Evolutionary conservation across 192 early-diverging fungal genomes (phyloP).

Genomic region (Funneliformis geosporum): DNA sequence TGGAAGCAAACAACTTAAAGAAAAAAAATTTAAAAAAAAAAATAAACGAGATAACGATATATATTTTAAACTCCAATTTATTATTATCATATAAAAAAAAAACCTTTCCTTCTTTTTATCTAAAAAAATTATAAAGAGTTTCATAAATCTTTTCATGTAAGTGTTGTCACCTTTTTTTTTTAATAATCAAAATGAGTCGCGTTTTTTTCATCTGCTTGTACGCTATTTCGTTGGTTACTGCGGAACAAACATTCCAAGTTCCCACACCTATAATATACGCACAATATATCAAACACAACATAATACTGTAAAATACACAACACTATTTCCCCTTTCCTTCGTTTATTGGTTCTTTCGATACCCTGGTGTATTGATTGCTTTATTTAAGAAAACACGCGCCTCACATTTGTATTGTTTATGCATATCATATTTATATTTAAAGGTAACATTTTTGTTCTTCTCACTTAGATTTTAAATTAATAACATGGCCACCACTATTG

Average conservation of each 20-base stretch:
- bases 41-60: not conserved
- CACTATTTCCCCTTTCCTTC: not conserved
- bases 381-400: not conserved
- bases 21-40: not conserved
- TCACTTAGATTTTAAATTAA: not conserved
- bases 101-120: no score
- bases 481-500: not conserved
- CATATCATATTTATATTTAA: not conserved
- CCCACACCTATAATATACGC: not conserved
- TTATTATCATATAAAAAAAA: no score
- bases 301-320: not conserved
- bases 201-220: not conserved
- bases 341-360: not conserved
- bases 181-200: not conserved
- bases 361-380: not conserved
- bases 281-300: not conserved
- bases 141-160: not conserved
- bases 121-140: no score
- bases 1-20: not conserved
- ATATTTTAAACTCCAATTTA: not conserved
- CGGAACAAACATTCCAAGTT: constrained; percentile 45
- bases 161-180: not conserved
- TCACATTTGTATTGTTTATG: not conserved
- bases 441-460: not conserved
- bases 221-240: not conserved